Conservation (phyloP, 208 protist species). For the Acanthamoeba royreba region DNA sequence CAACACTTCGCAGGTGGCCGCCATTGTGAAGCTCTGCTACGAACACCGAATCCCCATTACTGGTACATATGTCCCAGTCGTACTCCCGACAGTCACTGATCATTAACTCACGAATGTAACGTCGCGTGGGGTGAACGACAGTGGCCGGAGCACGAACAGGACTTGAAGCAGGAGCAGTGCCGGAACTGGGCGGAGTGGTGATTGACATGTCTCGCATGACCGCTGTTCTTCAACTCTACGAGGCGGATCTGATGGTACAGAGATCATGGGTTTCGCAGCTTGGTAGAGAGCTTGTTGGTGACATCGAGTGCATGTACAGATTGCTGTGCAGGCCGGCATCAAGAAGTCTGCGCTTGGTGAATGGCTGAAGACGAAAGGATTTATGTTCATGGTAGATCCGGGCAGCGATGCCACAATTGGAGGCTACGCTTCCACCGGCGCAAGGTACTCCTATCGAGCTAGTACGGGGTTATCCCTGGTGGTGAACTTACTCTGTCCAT, state of each 20-base stretch:
- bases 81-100: background rate
- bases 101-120: too few species aligned
- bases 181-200: background rate
- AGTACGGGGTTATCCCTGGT: background rate
- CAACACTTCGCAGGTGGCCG: constrained; percentile 54
- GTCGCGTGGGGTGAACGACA: background rate
- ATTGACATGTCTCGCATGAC: background rate
- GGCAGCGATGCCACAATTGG: constrained; percentile 72
- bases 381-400: constrained; percentile 77
- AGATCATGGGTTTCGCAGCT: too few species aligned
- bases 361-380: constrained; percentile 39
- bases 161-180: background rate
- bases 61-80: background rate
- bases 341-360: constrained; percentile 49
- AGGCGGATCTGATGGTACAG: background rate
- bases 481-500: background rate
- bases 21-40: constrained; percentile 58
- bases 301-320: too few species aligned
- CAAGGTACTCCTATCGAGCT: constrained; percentile 65
- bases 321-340: constrained; percentile 73
- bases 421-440: constrained; percentile 59
- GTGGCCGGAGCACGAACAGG: background rate
- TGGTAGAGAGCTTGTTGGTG: too few species aligned
- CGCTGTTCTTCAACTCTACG: background rate
- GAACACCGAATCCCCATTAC: constrained; percentile 34